Evolutionary conservation across 495 filamentous ascomycete species (phyloP).

Genomic region (Aspergillus homomorphus): DNA sequence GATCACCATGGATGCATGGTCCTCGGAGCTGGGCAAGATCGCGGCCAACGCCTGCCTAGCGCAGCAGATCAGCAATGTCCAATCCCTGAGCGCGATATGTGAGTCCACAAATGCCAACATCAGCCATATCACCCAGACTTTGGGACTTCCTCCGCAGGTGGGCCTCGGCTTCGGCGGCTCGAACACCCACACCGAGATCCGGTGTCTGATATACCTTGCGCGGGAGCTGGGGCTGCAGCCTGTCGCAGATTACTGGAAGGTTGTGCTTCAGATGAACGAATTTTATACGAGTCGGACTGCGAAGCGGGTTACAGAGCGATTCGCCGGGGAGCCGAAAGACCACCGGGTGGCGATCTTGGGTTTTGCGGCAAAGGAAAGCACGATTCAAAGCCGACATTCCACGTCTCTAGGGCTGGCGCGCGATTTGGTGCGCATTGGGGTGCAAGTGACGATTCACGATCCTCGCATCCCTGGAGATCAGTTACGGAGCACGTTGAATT

Average conservation of each 20-base stretch:
- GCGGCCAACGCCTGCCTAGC: constrained; percentile 74
- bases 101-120: constrained; percentile 69
- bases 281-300: constrained; percentile 63
- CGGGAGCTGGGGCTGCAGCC: constrained; percentile 61
- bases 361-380: constrained; percentile 71
- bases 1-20: constrained; percentile 71
- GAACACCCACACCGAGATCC: constrained; percentile 74
- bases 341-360: constrained; percentile 71
- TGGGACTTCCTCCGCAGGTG: constrained; percentile 62
- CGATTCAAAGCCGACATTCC: constrained; percentile 64
- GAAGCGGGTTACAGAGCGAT: constrained; percentile 53
- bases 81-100: constrained; percentile 69
- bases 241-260: constrained; percentile 70
- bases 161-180: constrained; percentile 65
- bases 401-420: constrained; percentile 63
- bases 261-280: constrained; percentile 60
- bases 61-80: constrained; percentile 73
- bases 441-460: constrained; percentile 62
- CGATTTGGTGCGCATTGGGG: constrained; percentile 55
- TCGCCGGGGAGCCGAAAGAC: constrained; percentile 59
- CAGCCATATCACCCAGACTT: constrained; percentile 59
- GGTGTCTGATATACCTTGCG: constrained; percentile 67
- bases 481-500: constrained; percentile 4
- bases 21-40: constrained; percentile 71
- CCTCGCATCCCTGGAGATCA: constrained; percentile 34